Base-by-base conservation (phyloP, 164 flowering plant genomes). In the Buxus sempervirens region DNA sequence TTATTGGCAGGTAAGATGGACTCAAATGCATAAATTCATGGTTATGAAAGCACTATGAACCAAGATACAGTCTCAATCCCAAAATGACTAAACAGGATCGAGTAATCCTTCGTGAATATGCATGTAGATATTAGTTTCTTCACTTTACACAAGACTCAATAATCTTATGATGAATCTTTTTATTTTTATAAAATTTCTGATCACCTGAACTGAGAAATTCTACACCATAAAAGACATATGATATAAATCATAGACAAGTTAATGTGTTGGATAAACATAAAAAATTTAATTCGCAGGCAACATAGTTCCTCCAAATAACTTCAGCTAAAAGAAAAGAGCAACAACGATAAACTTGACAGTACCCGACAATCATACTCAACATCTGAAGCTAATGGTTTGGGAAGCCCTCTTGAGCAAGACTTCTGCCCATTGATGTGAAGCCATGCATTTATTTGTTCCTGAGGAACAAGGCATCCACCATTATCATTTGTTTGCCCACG, bases 401-500 rank as follows among this genome's bases (percentile, higher is more conserved):
- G 70, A 63, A 72, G 70, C 45, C 79, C 75, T 67, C 70, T 81
- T 41, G 67, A 65, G 58, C 72, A 72, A 56, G 83, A 64, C 66
- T 80, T 86, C 58, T 81, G 85, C 41, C 84, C 80, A 78, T 83
- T 84, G 55, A 88, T 88, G 65, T 88, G 84, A 74, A 77, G 75
- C 93, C 93, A 88, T 22, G 90, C 93, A 79, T 86, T 79, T 65
- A 88, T 70, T 72, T 88, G 93, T 75, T 85, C 93, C 66, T 85
- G 88, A 58, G 88, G 81, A 81, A 88, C 89, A 58, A 83, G 78
- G 75, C 88, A 80, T 62, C 80, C 81, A 65, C 74, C 77, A 60
- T 68, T 72, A 18, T 71, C 76, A 69, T 68, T 69, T 49, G 82
- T 72, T 49, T 69, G 63, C 38, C 53, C 68, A 48, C 63, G 55